These are phyloP conservation scores for Populus deltoides DNA, from an alignment of 345 rosid genomes.

Conservation along the genomic window DNA sequence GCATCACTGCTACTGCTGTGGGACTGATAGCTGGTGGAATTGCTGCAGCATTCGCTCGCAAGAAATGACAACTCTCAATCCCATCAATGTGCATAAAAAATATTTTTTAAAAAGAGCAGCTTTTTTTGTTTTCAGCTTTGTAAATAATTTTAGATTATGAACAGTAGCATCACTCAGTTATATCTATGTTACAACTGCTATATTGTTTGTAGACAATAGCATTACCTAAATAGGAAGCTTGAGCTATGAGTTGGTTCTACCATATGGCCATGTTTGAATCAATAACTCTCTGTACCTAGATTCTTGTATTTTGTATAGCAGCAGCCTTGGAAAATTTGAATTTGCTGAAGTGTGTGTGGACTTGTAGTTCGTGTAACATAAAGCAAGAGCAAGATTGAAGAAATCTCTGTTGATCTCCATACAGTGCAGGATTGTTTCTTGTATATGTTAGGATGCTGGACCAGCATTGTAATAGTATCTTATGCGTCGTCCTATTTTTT, in stretches of 20 bases:
- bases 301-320: not conserved
- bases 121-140: not conserved
- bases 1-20: slow-evolving; percentile 78
- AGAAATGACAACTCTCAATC: slow-evolving; percentile 36
- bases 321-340: not conserved
- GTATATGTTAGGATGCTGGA: not conserved
- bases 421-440: not conserved
- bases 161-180: not conserved
- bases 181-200: not conserved
- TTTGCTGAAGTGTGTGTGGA: not conserved
- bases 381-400: not conserved
- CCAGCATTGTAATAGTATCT: not conserved
- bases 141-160: not conserved
- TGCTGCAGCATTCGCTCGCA: slow-evolving; percentile 76
- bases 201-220: not conserved
- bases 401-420: not conserved
- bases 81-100: not conserved
- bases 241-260: not conserved
- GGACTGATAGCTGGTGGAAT: slow-evolving; percentile 81
- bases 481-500: too few relatives aligned
- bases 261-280: not conserved
- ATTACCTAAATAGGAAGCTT: not conserved
- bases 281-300: not conserved
- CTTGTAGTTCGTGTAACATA: not conserved
- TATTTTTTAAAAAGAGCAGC: not conserved